Evolutionary conservation across 2,329 filamentous ascomycete genomes (phyloP), one percentile per base, ranked within the genome.

Genomic region (Colletotrichum cuscutae): DNA sequence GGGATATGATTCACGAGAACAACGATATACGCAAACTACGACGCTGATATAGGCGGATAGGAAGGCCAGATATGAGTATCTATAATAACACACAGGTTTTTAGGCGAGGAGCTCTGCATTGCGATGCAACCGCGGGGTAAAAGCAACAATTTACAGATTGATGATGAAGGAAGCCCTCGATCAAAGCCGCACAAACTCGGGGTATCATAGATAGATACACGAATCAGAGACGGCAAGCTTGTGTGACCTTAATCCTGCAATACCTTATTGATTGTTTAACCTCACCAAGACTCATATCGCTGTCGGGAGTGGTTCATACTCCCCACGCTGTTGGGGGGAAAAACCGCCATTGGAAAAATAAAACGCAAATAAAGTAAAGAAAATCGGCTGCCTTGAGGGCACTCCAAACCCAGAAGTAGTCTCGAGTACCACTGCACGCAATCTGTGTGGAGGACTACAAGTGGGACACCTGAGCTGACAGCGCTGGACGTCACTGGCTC

Each of bases 401-500:
- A 56, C 24, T 32, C 5, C 7, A n/a, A 63, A 13, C 42, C 15
- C 30, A 4, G 7, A 65, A 59, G 54, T 70, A 60, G 24, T 19
- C 26, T 12, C 26, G 32, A 58, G 64, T 71, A 61, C 22, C 24
- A 12, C 7, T 9, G 22, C 26, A 37, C 46, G 8, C 9, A 13
- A 30, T 54, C 35, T n/a, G 46, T 11, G 46, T 12, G 56, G 24
- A 22, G 12, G 35, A n/a, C 32, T 71, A 71, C 63, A 71, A 60
- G 28, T 37, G 13, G 19, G 22, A 12, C 28, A 71, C 63, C 42
- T 56, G 22, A 3, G 13, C 54, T n/a, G 22, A 46, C 46, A 46
- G n/a, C 35, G 32, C 54, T 57, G 58, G 35, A 69, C 57, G 57
- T 71, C 64, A 62, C 64, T 62, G 22, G 49, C 35, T 37, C 35